A percentile compares a stretch with the other conserved stretches of the same genome.
These are phyloP conservation scores for Claviceps africana DNA, from an alignment of 2,329 filamentous ascomycete genomes.

Conservation along the genomic window DNA sequence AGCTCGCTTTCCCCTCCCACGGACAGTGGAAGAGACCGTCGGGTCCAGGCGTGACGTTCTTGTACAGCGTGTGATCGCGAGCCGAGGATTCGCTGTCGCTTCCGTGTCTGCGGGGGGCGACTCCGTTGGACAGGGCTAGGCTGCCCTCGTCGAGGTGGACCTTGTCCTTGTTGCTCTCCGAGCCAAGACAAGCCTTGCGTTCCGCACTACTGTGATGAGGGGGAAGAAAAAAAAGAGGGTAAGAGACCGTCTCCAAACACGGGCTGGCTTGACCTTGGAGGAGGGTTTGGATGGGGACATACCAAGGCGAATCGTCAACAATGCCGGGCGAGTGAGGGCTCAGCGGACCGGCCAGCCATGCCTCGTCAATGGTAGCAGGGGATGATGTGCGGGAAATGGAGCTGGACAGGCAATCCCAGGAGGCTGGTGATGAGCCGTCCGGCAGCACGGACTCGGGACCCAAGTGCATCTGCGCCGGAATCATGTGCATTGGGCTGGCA, in stretches of 20 bases:
- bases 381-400: conserved; percentile 38
- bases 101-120: conserved; percentile 31
- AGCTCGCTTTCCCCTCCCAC: conserved; percentile 55
- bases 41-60: conserved; percentile 43
- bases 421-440: conserved; percentile 35
- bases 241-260: conserved; percentile 1
- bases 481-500: conserved; percentile 35
- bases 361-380: conserved; percentile 34
- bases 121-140: conserved; percentile 21
- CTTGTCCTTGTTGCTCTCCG: conserved; percentile 15
- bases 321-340: conserved; percentile 33
- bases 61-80: conserved; percentile 57
- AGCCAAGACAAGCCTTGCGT: conserved; percentile 16
- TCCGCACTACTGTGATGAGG: conserved; percentile 19
- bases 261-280: neutral
- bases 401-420: conserved; percentile 39
- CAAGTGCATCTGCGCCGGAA: conserved; percentile 41
- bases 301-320: conserved; percentile 38
- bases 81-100: conserved; percentile 40
- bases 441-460: conserved; percentile 36
- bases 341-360: conserved; percentile 24
- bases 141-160: conserved; percentile 17
- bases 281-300: conserved; percentile 19
- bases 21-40: conserved; percentile 93
- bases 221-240: conserved; percentile 13